Evolutionary conservation across 371 early-diverging fungal species (phyloP), one percentile per base, ranked within the genome.

Genomic region (Mortierella sp.): DNA sequence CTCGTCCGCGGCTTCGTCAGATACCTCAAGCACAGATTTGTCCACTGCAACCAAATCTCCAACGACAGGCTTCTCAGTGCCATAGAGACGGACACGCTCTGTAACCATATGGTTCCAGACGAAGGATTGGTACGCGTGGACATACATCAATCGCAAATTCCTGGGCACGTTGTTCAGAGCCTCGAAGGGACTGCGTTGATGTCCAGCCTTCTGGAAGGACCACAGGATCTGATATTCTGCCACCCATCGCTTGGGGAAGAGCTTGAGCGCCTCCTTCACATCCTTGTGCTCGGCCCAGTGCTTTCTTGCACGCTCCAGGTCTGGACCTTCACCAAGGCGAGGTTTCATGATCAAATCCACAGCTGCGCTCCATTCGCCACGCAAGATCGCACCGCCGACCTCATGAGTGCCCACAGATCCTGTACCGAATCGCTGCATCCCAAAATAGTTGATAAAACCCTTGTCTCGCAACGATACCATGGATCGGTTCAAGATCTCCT

Each of bases 391-490:
- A 7, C 90, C 79, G 4, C 99, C 99, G 24, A 98, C 84, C 14
- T 86, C 83, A 72, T 98, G 95, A 4, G 99, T 97, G 17, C 91
- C 84, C 32, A 95, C 84, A 5, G 86, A 79, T 17, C 90, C 83
- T 7, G 95, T 95, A 23, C 99, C 99, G 80, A 99, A 99, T 37
- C 99, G 86, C 80, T 99, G 99, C 93, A 95, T 94, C 9, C 81
- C 99, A 82, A 90, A 99, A 83, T 99, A 99, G 80, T 99, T 99
- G 70, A 99, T 86, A 75, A 98, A 99, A 2, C 97, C 97, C 37
- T 81, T 79, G 4, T 84, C 69, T 15, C 82, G 70, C 14, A 97
- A 80, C 21, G 90, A 88, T 4, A 72, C 59, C 58, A 97, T 75
- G 12, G 93, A 86, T 0, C 73, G 63, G 15, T 81, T 69, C 28